Evolutionary conservation across 352 stramenopile genomes (phyloP), one percentile per base, ranked within the genome.

Genomic region (Globisporangium parvum): DNA sequence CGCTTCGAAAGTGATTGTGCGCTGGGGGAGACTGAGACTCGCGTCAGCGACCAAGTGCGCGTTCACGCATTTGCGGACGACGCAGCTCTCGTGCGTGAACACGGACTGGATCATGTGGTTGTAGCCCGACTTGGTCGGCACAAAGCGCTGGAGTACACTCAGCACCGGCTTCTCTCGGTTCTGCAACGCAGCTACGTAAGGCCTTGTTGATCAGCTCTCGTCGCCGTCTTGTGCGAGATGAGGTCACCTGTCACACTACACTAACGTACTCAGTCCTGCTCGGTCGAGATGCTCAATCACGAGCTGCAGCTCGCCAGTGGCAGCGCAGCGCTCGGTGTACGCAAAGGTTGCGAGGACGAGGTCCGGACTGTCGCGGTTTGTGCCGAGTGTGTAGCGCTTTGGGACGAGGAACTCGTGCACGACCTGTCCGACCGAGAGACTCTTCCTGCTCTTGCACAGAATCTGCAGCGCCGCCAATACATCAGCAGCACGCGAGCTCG

Each of bases 51-150:
- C 49, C 18, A 83, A 55, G 52, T 78, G 69, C 0, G 78, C 65
- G 60, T 79, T 87, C n/a, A 88, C 70, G 51, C 74, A 87, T 53
- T 87, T 88, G 41, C 76, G 71, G 18, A 88, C 50, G 6, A 65
- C 55, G 51, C 73, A 86, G 40, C 51, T 69, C 33, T 89, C 78
- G n/a, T 70, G 66, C 9, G 78, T 87, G 55, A 85, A 88, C 15
- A 87, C 66, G 10, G 69, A 77, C 55, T 86, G 70, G 33, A 88
- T 63, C 53, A 67, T 63, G 58, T 88, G 80, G 51, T 91, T 88
- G 61, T 86, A 89, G 24, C 78, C 74, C 8, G 81, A 88, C 21
- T 81, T 73, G 1, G 77, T 87, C 10, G 75, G 74, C 5, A 91
- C 62, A 47, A 86, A 89, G 14, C 72, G 70, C 59, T 91, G 78